Percentiles rank a stretch among this genome's conserved stretches.
Conservation (phyloP, 106 monocot species). For the Dioscorea alata region DNA sequence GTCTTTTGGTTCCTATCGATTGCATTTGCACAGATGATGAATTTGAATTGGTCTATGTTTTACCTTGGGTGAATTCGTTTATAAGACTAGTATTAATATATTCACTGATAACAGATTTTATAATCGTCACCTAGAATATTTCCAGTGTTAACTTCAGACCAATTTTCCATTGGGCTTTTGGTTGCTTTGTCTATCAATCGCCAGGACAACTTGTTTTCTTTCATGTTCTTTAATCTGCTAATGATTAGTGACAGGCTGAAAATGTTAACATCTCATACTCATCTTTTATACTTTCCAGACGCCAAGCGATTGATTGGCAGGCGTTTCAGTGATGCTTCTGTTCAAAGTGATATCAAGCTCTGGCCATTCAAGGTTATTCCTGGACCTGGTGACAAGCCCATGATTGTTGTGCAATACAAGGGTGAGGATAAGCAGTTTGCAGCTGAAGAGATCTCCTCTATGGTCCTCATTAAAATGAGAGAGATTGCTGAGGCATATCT, state of each 20-base stretch:
- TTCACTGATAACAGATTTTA: background rate
- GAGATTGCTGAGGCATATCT: slow-evolving; percentile 54
- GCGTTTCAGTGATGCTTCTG: slow-evolving; percentile 24
- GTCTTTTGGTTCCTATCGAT: too few relatives aligned
- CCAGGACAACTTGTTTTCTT: background rate
- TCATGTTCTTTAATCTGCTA: background rate
- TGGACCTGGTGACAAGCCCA: slow-evolving; percentile 45
- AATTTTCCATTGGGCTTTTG: background rate
- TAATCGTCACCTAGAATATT: background rate
- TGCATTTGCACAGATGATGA: too few relatives aligned
- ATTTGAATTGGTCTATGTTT: too few relatives aligned
- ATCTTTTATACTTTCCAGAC: slow-evolving; percentile 14
- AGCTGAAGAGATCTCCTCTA: slow-evolving; percentile 54
- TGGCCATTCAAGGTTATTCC: slow-evolving; percentile 48
- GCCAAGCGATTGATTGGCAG: slow-evolving; percentile 45
- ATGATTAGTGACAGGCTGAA: background rate
- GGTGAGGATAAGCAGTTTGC: slow-evolving; percentile 48
- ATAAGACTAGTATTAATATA: background rate
- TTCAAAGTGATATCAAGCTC: slow-evolving; percentile 32
- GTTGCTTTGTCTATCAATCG: background rate
- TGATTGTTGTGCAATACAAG: slow-evolving; percentile 50
- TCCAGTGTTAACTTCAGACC: background rate
- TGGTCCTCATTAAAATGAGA: slow-evolving; percentile 54
- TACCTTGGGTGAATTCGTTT: too few relatives aligned
- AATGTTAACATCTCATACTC: background rate